Evolutionary conservation across 2,329 filamentous ascomycete genomes (phyloP).

Genomic region (Cordyceps tenuipes): DNA sequence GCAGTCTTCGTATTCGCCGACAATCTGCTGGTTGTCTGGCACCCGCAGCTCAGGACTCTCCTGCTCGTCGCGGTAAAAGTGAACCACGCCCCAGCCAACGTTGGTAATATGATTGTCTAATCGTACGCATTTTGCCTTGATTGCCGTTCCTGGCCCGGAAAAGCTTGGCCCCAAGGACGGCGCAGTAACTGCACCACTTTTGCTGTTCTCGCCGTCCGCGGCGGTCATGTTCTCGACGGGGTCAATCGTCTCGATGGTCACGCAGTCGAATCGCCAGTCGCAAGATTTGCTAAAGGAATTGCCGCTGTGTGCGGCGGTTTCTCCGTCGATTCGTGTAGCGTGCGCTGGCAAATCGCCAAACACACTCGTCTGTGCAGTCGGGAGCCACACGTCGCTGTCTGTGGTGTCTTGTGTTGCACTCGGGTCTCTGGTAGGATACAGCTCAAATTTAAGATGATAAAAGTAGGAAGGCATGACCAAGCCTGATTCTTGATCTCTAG

Average conservation of each 20-base stretch:
- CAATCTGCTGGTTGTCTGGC: conserved; percentile 17
- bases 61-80: conserved; percentile 80
- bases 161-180: conserved; percentile 46
- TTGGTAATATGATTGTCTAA: conserved; percentile 66
- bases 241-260: conserved; percentile 75
- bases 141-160: conserved; percentile 59
- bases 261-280: conserved; percentile 77
- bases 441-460: conserved; percentile 59
- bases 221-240: conserved; percentile 34
- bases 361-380: conserved; percentile 38
- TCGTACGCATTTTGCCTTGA: conserved; percentile 71
- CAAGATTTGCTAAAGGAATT: conserved; percentile 19
- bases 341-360: conserved; percentile 50
- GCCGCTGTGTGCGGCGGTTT: background rate
- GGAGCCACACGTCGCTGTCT: conserved; percentile 39
- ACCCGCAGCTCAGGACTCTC: conserved; percentile 53
- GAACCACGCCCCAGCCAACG: conserved; percentile 85
- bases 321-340: conserved; percentile 19
- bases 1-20: conserved; percentile 50
- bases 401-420: conserved; percentile 26
- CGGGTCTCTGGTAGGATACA: conserved; percentile 38
- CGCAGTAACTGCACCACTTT: conserved; percentile 38
- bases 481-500: no score
- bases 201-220: conserved; percentile 25
- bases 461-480: conserved; percentile 51